Base-by-base conservation (phyloP, 164 flowering plant genomes). In the Malania oleifera region DNA sequence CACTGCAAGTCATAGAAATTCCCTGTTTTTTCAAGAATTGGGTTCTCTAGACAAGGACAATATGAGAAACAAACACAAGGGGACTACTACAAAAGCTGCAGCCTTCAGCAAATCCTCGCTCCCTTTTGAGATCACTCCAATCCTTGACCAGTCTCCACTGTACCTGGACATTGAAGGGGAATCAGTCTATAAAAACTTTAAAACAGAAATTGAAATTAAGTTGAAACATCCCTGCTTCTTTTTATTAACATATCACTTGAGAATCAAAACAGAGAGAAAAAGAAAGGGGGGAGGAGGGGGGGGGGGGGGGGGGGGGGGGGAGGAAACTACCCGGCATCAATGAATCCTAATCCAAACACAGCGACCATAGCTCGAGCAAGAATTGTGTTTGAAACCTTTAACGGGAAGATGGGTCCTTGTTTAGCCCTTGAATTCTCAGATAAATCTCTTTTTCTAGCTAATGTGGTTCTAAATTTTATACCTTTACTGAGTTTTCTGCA, bases 71-170 rank as follows among this genome's bases (percentile, higher is more conserved):
- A 89, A 40, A 51, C 86, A 89, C 5, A 89, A 27, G 45, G 95
- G 96, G 64, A 79, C 79, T 10, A 89, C 91, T 1, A 68, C 41
- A 70, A 77, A 78, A 28, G 96, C 90, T 41, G 80, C 84, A 72
- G 73, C 40, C 72, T 85, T 92, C 12, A 87, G 74, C 66, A 84
- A 50, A 41, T 80, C 87, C 63, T 89, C 96, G 54, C 50, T 78
- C 62, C 76, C 90, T 57, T 65, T 79, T 27, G 96, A 79, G 50
- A 92, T 80, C 59, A 68, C 96, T 40, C 96, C 96, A 54, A 89
- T 87, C 61, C 96, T 80, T 46, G 96, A 87, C 96, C 96, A 87
- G 64, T 89, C 96, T 48, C 93, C 96, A 68, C 96, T 86, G 57
- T 89, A 87, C 70, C 96, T 92, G 75, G 31, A 67, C 14, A 62